Percentiles rank a stretch among this genome's conserved stretches.
Conservation (phyloP, 306 rosid species). For the Citrullus mucosospermus region DNA sequence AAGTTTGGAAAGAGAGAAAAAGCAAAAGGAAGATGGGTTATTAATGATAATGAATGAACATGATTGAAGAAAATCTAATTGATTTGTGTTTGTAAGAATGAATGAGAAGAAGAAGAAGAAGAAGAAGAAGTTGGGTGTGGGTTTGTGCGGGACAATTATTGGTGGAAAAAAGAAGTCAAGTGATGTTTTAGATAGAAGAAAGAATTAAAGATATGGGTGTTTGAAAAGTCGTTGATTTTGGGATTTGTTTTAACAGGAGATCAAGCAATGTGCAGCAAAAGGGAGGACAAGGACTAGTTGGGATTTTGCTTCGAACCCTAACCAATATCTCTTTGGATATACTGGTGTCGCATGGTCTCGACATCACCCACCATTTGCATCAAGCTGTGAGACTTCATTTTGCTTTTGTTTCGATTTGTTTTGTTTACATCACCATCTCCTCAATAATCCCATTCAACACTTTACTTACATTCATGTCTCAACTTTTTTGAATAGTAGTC, state of each 20-base stretch:
- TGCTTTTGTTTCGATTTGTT: not conserved
- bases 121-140: not conserved
- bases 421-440: not conserved
- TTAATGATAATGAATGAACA: not conserved
- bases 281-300: conserved; percentile 32
- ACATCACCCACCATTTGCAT: conserved; percentile 42
- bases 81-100: not conserved
- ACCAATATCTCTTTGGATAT: conserved; percentile 52
- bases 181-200: not conserved
- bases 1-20: not conserved
- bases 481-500: not conserved
- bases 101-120: not conserved
- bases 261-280: conserved; percentile 15
- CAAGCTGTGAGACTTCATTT: conserved; percentile 37
- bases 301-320: conserved; percentile 40
- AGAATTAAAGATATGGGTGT: not conserved
- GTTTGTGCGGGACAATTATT: not conserved
- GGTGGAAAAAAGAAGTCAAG: not conserved
- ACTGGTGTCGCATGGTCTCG: conserved; percentile 44
- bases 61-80: not conserved
- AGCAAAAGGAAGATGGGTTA: not conserved
- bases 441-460: not conserved
- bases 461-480: not conserved
- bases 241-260: conserved; percentile 32
- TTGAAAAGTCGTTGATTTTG: not conserved